Evolutionary conservation across 1,284 basidiomycete species (phyloP).

Genomic region (Waitea zeae): DNA sequence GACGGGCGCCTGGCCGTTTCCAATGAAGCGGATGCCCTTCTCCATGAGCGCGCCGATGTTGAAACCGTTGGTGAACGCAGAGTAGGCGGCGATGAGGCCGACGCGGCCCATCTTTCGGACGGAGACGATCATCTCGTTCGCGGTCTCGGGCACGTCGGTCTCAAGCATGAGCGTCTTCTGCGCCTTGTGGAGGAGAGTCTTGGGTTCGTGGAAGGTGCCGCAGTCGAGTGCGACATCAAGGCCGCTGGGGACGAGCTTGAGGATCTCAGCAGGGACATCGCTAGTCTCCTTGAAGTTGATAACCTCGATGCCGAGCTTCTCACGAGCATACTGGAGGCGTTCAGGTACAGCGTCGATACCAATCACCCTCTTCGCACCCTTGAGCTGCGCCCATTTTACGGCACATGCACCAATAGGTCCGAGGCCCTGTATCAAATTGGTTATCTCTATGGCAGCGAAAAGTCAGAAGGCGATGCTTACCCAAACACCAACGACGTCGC

Average conservation of each 20-base stretch:
- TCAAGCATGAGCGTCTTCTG: slow-evolving; percentile 60
- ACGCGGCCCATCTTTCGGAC: slow-evolving; percentile 47
- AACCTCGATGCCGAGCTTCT: slow-evolving; percentile 37
- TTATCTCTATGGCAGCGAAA: neutral
- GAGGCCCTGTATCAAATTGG: slow-evolving; percentile 21
- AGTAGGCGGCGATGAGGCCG: slow-evolving; percentile 47
- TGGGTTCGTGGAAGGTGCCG: slow-evolving; percentile 55
- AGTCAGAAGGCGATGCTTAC: slow-evolving; percentile 15
- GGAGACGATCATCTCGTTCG: slow-evolving; percentile 52
- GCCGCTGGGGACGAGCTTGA: slow-evolving; percentile 44
- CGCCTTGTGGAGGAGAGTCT: slow-evolving; percentile 42
- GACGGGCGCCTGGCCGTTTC: slow-evolving; percentile 59
- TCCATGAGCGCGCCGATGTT: slow-evolving; percentile 70
- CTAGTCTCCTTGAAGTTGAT: slow-evolving; percentile 44
- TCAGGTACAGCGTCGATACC: slow-evolving; percentile 50
- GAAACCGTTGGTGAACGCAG: slow-evolving; percentile 49
- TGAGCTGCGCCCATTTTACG: slow-evolving; percentile 44
- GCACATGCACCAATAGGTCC: slow-evolving; percentile 48
- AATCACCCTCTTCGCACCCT: slow-evolving; percentile 58
- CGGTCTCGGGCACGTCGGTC: slow-evolving; percentile 57
- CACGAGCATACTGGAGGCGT: slow-evolving; percentile 41
- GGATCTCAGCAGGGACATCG: slow-evolving; percentile 41
- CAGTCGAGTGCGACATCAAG: slow-evolving; percentile 46
- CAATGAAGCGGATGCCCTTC: slow-evolving; percentile 52
- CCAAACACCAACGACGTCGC: slow-evolving; percentile 54